Percentiles rank a stretch among this genome's conserved stretches.
These are phyloP conservation scores for Strombidium stylifer DNA, from an alignment of 73 alveolate species.

Conservation along the genomic window DNA sequence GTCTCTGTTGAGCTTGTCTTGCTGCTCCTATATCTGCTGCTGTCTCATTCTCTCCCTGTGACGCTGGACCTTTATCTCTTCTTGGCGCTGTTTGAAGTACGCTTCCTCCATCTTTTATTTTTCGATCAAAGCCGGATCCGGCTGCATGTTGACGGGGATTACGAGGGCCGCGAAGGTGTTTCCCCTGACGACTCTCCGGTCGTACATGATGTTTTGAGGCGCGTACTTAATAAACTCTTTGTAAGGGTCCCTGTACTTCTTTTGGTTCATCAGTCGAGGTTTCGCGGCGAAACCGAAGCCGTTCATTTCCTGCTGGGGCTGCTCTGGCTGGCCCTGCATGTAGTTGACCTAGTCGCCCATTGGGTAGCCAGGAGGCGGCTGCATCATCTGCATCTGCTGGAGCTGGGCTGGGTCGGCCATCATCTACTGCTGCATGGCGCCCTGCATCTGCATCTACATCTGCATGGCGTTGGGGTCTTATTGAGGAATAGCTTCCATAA, in stretches of 20 bases:
- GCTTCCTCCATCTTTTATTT: slow-evolving; percentile 60
- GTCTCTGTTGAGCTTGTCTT: slow-evolving; percentile 16
- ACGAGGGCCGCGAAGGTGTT: slow-evolving; percentile 96
- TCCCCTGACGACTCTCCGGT: slow-evolving; percentile 96
- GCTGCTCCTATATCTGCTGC: slow-evolving; percentile 52
- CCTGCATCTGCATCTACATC: no score
- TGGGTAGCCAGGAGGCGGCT: no score
- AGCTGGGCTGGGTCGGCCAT: no score
- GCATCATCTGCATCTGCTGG: no score
- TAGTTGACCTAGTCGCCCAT: no score
- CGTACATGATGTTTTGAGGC: slow-evolving; percentile 81
- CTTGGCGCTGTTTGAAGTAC: slow-evolving; percentile 42
- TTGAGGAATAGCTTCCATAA: no score
- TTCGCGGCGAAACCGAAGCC: slow-evolving; percentile 49
- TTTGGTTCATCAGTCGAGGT: slow-evolving; percentile 39
- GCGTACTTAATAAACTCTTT: slow-evolving; percentile 60
- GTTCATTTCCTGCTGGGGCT: slow-evolving; percentile 26
- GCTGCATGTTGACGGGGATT: slow-evolving; percentile 74
- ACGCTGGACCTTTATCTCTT: slow-evolving; percentile 26
- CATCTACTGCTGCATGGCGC: no score
- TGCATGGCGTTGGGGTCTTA: no score
- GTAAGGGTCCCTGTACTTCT: slow-evolving; percentile 55
- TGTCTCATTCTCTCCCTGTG: slow-evolving; percentile 2
- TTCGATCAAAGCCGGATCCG: slow-evolving; percentile 62
- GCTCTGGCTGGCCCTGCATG: slow-evolving; percentile 23